Evolutionary conservation across 257 asterid species (phyloP), one percentile per base, ranked within the genome.

Genomic region (Scutellaria galericulata): DNA sequence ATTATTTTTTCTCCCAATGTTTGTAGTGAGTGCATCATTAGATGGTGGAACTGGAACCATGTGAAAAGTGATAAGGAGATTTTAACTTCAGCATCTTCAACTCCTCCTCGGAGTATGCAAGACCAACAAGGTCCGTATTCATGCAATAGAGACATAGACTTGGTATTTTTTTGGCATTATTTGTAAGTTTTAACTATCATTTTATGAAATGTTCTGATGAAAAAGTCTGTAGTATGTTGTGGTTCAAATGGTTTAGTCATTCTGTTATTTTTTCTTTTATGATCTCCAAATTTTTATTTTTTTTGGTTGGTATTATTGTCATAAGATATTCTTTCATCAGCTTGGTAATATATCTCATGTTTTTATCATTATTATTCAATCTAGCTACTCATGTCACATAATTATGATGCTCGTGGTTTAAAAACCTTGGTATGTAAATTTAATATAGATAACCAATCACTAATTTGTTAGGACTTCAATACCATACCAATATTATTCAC

Each of bases 21-120:
- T 75, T 84, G 82, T 83, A 89, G 99, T 71, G 92, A 85, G 54
- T 91, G 99, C 83, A 91, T 94, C 67, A 79, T 85, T 71, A 81
- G 89, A 80, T 94, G 97, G 97, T 91, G 96, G 92, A 89, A 85
- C 74, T 94, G 91, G 90, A 85, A 63, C 61, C 88, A 69, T 76
- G 39, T 53, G 79, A 80, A 78, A 78, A 82, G 78, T 62, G 90
- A 78, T 74, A 77, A 68, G 71, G 90, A 81, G 75, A 70, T 24
- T 75, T 70, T 62, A 18, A 67, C 84, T 54, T 66, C 79, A 37
- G 83, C 86, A 22, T 77, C 86, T 24, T 66, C 86, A 70, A 41
- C 82, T 48, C 78, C 91, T 79, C 45, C 74, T 31, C 72, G 78
- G 68, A 80, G 58, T 67, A 70, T 46, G 73, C 80, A 70, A 78